Evolutionary conservation across 2,329 filamentous ascomycete genomes (phyloP).

Genomic region (Pseudogymnoascus sp.): DNA sequence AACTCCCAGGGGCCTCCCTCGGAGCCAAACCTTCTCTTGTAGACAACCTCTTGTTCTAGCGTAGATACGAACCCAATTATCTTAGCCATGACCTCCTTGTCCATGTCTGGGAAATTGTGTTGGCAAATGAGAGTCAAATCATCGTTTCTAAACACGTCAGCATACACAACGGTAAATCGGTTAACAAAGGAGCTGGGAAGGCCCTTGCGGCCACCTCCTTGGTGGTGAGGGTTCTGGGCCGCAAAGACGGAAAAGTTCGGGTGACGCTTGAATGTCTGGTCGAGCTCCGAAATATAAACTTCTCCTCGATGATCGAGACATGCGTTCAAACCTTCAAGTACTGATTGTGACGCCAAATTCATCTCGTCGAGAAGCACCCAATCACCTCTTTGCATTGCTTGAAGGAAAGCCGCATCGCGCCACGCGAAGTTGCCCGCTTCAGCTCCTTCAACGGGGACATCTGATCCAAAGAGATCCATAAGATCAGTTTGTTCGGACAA

Average conservation of each 20-base stretch:
- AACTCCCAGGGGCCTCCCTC: conserved; percentile 87
- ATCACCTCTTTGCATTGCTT: conserved; percentile 92
- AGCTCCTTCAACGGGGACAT: conserved; percentile 90
- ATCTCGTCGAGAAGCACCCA: conserved; percentile 98
- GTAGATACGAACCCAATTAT: conserved; percentile 73
- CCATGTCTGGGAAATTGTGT: conserved; percentile 63
- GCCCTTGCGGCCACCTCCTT: conserved; percentile 91
- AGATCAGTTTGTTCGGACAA: conserved; percentile 95
- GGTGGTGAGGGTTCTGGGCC: conserved; percentile 94
- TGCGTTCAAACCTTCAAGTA: conserved; percentile 91
- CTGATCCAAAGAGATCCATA: conserved; percentile 94
- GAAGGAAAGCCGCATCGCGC: conserved; percentile 90
- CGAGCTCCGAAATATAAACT: conserved; percentile 89
- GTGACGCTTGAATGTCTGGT: conserved; percentile 87
- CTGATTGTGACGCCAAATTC: conserved; percentile 95
- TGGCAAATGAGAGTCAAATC: conserved; percentile 78
- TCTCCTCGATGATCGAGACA: conserved; percentile 95
- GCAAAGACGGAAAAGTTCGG: conserved; percentile 90
- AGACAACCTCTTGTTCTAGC: conserved; percentile 65
- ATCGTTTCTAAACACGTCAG: conserved; percentile 74
- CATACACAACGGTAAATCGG: conserved; percentile 95
- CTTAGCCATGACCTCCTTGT: conserved; percentile 49
- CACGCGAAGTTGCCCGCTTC: conserved; percentile 86
- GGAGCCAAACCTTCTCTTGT: conserved; percentile 48
- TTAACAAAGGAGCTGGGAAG: conserved; percentile 95